phyloP scores from a whole-genome alignment of 352 stramenopile genomes.

The Pythium coloratum region DNA sequence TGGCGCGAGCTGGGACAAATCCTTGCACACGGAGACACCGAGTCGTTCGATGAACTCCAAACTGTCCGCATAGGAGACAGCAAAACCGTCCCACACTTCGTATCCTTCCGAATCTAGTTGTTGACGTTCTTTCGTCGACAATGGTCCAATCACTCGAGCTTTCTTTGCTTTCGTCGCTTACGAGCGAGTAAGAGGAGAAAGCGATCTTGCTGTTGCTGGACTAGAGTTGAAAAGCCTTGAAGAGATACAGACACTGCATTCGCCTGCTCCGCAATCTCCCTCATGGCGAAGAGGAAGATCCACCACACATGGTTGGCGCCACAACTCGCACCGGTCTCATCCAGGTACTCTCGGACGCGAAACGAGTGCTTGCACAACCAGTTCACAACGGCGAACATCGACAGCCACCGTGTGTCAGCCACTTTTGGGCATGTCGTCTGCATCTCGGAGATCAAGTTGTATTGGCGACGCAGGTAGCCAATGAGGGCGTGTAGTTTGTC shows the following conservation, averaged over 20 bases:
- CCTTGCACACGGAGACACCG: too few species aligned
- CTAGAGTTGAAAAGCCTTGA: background rate
- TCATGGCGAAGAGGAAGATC: background rate
- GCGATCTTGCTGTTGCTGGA: constrained; percentile 3
- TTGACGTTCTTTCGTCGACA: too few species aligned
- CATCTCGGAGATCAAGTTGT: constrained; percentile 3
- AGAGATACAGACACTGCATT: background rate
- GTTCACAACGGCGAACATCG: constrained; percentile 18
- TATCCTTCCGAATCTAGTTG: too few species aligned
- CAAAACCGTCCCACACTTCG: too few species aligned
- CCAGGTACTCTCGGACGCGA: background rate
- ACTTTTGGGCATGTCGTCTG: constrained; percentile 17
- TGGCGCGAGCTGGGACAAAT: too few species aligned
- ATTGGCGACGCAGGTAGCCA: constrained; percentile 17
- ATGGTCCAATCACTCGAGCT: background rate
- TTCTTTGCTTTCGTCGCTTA: too few species aligned
- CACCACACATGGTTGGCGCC: background rate
- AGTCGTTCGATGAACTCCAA: too few species aligned
- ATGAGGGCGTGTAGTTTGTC: constrained; percentile 22
- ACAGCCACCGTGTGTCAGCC: constrained; percentile 21
- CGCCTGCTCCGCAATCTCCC: background rate
- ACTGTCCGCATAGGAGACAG: too few species aligned
- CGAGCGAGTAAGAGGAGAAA: too few species aligned
- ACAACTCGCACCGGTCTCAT: background rate
- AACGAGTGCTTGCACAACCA: constrained; percentile 13